Conservation (phyloP, 2,329 filamentous ascomycete genomes). For the Zasmidium citrigriseum region DNA sequence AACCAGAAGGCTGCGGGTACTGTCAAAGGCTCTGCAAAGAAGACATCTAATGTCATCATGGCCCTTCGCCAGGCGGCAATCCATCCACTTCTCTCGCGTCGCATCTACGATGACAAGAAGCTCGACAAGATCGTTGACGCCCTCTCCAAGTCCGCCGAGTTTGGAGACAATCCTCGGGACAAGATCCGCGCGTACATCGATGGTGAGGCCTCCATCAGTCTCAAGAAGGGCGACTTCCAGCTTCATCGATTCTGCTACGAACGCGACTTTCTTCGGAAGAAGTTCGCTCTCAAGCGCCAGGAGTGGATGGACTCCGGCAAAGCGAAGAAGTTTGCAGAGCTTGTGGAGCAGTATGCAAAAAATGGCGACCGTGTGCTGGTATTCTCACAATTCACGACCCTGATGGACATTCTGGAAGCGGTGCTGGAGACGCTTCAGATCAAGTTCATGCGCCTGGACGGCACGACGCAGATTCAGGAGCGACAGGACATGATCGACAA, state of each 20-base stretch:
- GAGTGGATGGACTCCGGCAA: constrained; percentile 76
- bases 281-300: constrained; percentile 59
- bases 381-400: constrained; percentile 90
- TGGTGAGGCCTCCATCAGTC: constrained; percentile 64
- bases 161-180: constrained; percentile 33
- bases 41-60: constrained; percentile 61
- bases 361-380: constrained; percentile 86
- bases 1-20: constrained; percentile 57
- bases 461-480: constrained; percentile 75
- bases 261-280: constrained; percentile 53
- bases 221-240: constrained; percentile 75
- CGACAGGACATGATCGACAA: constrained; percentile 86
- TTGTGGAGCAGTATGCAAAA: constrained; percentile 70
- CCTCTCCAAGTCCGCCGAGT: constrained; percentile 34
- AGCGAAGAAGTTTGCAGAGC: constrained; percentile 73
- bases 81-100: constrained; percentile 84
- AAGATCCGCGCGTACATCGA: constrained; percentile 64
- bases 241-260: constrained; percentile 60
- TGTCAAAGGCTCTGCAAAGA: constrained; percentile 54
- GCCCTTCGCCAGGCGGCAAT: constrained; percentile 90
- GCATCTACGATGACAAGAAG: constrained; percentile 73
- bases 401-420: constrained; percentile 85
- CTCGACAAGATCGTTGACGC: constrained; percentile 67
- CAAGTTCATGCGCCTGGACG: constrained; percentile 82
- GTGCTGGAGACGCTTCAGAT: constrained; percentile 74